Evolutionary conservation across 2,329 filamentous ascomycete species (phyloP), one percentile per base, ranked within the genome.

Genomic region (Cladophialophora bantiana): DNA sequence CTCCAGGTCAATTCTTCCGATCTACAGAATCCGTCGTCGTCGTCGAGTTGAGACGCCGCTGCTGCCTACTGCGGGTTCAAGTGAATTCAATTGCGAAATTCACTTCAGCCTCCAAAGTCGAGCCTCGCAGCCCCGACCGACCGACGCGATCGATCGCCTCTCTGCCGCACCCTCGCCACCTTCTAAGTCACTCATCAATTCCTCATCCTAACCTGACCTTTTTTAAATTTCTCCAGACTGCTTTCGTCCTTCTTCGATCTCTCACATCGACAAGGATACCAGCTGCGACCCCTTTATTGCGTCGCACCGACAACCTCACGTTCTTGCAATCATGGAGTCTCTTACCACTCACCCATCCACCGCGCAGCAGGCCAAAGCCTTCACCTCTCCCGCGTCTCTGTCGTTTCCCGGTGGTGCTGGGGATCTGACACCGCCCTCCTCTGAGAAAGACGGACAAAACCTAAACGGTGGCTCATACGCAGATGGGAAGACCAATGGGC

Each of bases 341-440:
- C 90, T 96, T 75, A 93, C 93, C 76, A 95, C 94, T 74, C 95
- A 98, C 78, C 95, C 95, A 57, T 87, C 90, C 72, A 98, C 89
- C 78, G 94, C 94, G 75, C 88, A 90, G 73, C 94, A 98, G 87
- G 95, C 95, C 72, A 95, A 95, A 86, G 93, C 92, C 78, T 97
- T 98, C 82, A 96, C 94, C 75, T 93, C 93, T 68, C 92, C 94
- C 64, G 91, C 92, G 72, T 97, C 93, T 74, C 86, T 98, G 74
- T 96, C 94, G 68, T 98, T 96, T 81, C 94, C 94, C 61, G 91
- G 91, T 77, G 92, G 90, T 70, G 89, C 89, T 75, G 89, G 89
- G 74, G 93, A 96, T 77, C 80, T 97, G 78, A 94, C 92, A 66
- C 92, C 92, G 70, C 92, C 92, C 52, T 86, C 88, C 68, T 89